phyloP scores from a whole-genome alignment of 805 yeast genomes.

The Torulaspora quercuum region DNA sequence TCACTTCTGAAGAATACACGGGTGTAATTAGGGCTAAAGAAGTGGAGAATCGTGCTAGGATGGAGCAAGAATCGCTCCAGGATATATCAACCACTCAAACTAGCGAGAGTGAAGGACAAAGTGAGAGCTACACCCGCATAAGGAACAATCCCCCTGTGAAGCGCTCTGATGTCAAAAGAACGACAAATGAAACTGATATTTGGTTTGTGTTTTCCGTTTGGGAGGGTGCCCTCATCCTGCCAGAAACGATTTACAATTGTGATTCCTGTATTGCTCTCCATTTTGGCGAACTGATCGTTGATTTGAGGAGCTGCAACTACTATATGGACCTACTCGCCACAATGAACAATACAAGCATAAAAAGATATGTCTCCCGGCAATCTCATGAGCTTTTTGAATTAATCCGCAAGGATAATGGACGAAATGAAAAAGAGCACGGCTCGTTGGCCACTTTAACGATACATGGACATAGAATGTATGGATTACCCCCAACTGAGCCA shows the following conservation, averaged over 20 bases:
- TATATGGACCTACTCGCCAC: conserved; percentile 90
- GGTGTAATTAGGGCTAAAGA: conserved; percentile 16
- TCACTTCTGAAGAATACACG: conserved; percentile 80
- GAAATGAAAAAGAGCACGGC: conserved; percentile 21
- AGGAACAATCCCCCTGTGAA: conserved; percentile 10
- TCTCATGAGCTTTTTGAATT: conserved; percentile 26
- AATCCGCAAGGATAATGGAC: conserved; percentile 31
- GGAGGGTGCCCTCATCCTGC: conserved; percentile 69
- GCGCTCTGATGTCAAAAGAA: conserved; percentile 38
- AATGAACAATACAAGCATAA: conserved; percentile 21
- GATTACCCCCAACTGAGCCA: conserved; percentile 83
- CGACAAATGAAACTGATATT: conserved; percentile 74
- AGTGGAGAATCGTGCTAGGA: conserved; percentile 2
- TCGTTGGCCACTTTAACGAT: conserved; percentile 48
- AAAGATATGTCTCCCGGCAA: conserved; percentile 15
- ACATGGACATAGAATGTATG: conserved; percentile 91
- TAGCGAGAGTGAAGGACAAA: conserved; percentile 3
- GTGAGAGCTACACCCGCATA: conserved; percentile 2
- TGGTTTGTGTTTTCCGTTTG: conserved; percentile 66
- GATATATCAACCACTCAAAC: conserved; percentile 4
- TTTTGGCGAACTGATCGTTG: conserved; percentile 67
- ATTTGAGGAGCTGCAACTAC: conserved; percentile 81
- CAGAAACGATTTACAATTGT: conserved; percentile 65
- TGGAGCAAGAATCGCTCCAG: conserved; percentile 7
- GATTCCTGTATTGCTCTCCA: conserved; percentile 57